Evolutionary conservation across 208 protist genomes (phyloP), one percentile per base, ranked within the genome.

Genomic region (Leishmania amazonensis): DNA sequence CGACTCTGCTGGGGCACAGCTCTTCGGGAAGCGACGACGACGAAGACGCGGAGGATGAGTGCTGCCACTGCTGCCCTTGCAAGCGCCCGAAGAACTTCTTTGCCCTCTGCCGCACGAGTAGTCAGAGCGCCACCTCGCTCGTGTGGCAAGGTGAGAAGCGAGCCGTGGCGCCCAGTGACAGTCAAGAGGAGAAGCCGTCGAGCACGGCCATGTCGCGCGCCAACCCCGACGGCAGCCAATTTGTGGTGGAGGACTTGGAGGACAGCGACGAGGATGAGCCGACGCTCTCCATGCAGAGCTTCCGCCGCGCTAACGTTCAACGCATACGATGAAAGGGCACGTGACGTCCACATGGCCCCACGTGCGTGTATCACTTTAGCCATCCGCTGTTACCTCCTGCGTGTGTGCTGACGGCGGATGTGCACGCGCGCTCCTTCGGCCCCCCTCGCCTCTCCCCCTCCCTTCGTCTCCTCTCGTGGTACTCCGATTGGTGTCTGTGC

Each of bases 21-120:
- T 74, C 21, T 21, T 9, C 42, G 5, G 45, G 65, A 35, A 24
- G 71, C 17, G 38, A 54, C 78, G 51, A 64, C 35, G 13, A n/a
- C 5, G 74, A 65, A 35, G 65, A 51, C 51, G 83, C 75, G 19
- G 80, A 67, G 13, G 57, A 75, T 19, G 77, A 47, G 67, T 92
- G 89, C 80, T 92, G 89, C 75, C 80, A 85, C 78, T 92, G 89
- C 84, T 92, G 89, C 80, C 89, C 86, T 6, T 92, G 89, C 78
- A 81, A 70, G 13, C 81, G 76, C 15, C 88, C 83, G 28, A 81
- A 85, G 53, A 91, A 88, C 76, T 88, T 89, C 42, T 85, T 87
- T 53, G 68, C 83, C 31, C 76, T 90, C 21, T 83, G 78, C 38
- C 83, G 67, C 70, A 60, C 74, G 8, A 68, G 28, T 24, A 77